A percentile compares a stretch with the other conserved stretches of the same genome.
Conservation (phyloP, 257 asterid genomes). For the Verbascum thapsus region DNA sequence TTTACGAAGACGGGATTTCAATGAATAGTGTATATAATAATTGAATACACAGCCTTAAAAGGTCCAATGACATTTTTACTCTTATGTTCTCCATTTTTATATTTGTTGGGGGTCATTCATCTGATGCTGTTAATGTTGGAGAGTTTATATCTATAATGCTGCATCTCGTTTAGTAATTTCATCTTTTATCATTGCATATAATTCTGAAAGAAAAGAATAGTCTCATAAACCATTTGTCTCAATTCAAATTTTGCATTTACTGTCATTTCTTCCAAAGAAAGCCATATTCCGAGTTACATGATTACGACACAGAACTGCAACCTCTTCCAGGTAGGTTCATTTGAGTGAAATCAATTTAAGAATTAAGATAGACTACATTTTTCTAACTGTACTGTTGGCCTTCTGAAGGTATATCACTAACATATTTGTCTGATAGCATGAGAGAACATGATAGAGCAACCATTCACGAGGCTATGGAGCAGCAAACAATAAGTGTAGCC, state of each 20-base stretch:
- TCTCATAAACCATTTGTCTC: neutral
- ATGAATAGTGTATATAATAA: neutral
- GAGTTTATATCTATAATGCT: neutral
- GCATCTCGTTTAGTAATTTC: neutral
- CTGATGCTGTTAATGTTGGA: slow-evolving; percentile 7
- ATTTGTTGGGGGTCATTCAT: slow-evolving; percentile 9
- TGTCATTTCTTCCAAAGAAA: slow-evolving; percentile 3
- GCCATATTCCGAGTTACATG: neutral
- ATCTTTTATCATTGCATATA: slow-evolving; percentile 10
- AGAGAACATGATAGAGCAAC: slow-evolving; percentile 96
- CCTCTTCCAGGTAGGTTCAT: slow-evolving; percentile 10
- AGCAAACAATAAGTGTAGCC: slow-evolving; percentile 98
- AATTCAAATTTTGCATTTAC: neutral
- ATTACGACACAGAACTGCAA: neutral
- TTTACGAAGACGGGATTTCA: neutral
- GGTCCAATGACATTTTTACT: neutral
- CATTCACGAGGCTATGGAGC: slow-evolving; percentile 99
- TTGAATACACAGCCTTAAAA: neutral
- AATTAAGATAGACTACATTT: neutral
- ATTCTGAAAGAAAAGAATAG: slow-evolving; percentile 9
- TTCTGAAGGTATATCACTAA: neutral
- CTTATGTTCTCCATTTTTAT: neutral
- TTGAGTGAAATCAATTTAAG: slow-evolving; percentile 11
- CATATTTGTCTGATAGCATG: slow-evolving; percentile 63
- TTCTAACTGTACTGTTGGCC: neutral